These are phyloP conservation scores for Papiliotrema laurentii DNA, from an alignment of 1,284 basidiomycete species.

Conservation along the genomic window DNA sequence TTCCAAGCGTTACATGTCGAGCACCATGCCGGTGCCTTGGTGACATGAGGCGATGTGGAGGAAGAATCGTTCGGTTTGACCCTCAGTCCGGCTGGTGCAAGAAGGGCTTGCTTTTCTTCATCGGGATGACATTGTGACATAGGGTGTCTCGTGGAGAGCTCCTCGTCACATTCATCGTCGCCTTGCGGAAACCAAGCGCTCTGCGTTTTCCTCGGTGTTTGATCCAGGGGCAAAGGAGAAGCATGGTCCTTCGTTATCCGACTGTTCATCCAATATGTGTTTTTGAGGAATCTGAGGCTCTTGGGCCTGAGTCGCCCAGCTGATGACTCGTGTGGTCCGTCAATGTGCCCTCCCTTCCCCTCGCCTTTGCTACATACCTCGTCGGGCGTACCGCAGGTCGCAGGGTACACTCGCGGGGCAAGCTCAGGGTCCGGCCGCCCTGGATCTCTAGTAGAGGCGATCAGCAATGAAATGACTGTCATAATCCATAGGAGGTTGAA, in stretches of 20 bases:
- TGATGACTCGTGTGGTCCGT: conserved; percentile 25
- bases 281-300: conserved; percentile 25
- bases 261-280: conserved; percentile 20
- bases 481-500: neutral
- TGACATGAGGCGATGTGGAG: neutral
- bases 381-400: neutral
- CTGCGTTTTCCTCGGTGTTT: neutral
- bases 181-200: conserved; percentile 4
- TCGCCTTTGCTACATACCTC: neutral
- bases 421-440: neutral
- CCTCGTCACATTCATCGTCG: conserved; percentile 7
- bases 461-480: neutral
- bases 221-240: conserved; percentile 21
- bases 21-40: conserved; percentile 36
- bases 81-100: too few species aligned
- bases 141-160: neutral
- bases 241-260: conserved; percentile 22
- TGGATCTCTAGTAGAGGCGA: neutral
- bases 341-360: neutral
- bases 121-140: neutral
- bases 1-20: conserved; percentile 52
- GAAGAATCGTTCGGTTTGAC: conserved; percentile 8
- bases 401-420: neutral
- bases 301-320: too few species aligned
- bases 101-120: too few species aligned